Evolutionary conservation across 2,329 filamentous ascomycete genomes (phyloP).

Genomic region (Phoma herbarum): DNA sequence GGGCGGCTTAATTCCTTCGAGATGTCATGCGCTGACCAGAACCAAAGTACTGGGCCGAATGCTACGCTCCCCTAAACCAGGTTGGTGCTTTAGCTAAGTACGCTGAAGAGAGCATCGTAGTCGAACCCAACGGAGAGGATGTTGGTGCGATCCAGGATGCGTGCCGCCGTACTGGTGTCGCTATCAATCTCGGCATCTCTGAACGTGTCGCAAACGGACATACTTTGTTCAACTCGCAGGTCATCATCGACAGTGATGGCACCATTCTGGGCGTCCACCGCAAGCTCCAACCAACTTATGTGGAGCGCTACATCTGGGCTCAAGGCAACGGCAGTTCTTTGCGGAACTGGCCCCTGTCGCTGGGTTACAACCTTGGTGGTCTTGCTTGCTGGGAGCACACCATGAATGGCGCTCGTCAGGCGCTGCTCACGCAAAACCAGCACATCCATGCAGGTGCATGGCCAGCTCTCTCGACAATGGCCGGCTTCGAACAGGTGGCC

Average conservation of each 20-base stretch:
- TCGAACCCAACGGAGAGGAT: constrained; percentile 43
- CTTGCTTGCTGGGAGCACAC: constrained; percentile 52
- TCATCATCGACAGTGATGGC: constrained; percentile 47
- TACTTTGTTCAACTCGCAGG: constrained; percentile 50
- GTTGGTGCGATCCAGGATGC: constrained; percentile 44
- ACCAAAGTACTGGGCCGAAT: constrained; percentile 48
- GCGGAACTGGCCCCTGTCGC: constrained; percentile 40
- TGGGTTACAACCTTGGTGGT: constrained; percentile 49
- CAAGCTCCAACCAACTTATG: constrained; percentile 51
- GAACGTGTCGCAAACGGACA: constrained; percentile 47
- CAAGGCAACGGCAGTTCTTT: constrained; percentile 47
- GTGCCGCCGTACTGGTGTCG: constrained; percentile 43
- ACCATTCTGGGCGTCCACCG: constrained; percentile 49
- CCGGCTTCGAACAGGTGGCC: constrained; percentile 53
- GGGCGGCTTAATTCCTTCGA: constrained; percentile 7
- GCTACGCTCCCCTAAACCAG: constrained; percentile 49
- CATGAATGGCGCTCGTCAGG: constrained; percentile 52
- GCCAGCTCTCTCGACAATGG: constrained; percentile 50
- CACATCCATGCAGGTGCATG: constrained; percentile 52
- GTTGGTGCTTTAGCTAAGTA: constrained; percentile 45
- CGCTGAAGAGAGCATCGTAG: constrained; percentile 48
- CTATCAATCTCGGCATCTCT: constrained; percentile 48
- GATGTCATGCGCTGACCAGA: constrained; percentile 20
- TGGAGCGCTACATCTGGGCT: constrained; percentile 49
- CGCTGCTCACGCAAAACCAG: constrained; percentile 45